A percentile compares a stretch with the other conserved stretches of the same genome.
These are phyloP conservation scores for Pisolithus albus DNA, from an alignment of 768 basidiomycete genomes.

Conservation along the genomic window DNA sequence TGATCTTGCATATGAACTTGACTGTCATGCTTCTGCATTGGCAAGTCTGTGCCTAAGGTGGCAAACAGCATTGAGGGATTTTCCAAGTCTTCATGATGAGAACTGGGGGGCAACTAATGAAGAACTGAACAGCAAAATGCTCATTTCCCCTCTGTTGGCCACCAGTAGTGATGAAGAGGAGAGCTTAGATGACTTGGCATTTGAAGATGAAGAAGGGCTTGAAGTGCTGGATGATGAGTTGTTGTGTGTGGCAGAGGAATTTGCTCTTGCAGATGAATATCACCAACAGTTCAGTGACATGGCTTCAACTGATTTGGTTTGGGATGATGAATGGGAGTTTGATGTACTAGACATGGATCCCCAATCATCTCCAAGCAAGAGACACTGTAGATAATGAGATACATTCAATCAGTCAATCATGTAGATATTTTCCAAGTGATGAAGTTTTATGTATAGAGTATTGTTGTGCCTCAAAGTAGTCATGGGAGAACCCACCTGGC, in stretches of 20 bases:
- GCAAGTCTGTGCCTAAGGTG: neutral
- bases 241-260: slow-evolving; percentile 5
- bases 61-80: neutral
- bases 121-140: neutral
- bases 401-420: neutral
- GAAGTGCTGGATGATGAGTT: slow-evolving; percentile 1
- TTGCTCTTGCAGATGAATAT: slow-evolving; percentile 6
- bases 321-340: neutral
- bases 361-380: slow-evolving; percentile 1
- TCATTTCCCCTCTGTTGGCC: neutral
- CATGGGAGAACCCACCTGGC: no score
- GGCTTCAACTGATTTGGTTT: neutral
- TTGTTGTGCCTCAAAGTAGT: no score
- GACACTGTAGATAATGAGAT: neutral
- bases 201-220: neutral
- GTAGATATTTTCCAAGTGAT: neutral
- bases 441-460: no score
- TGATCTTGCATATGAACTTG: neutral
- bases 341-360: neutral
- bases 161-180: neutral
- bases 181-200: neutral
- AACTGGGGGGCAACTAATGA: neutral
- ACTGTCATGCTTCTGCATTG: neutral
- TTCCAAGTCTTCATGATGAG: neutral
- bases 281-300: neutral